phyloP scores from a whole-genome alignment of 805 yeast genomes.

The Hanseniaspora meyeri region DNA sequence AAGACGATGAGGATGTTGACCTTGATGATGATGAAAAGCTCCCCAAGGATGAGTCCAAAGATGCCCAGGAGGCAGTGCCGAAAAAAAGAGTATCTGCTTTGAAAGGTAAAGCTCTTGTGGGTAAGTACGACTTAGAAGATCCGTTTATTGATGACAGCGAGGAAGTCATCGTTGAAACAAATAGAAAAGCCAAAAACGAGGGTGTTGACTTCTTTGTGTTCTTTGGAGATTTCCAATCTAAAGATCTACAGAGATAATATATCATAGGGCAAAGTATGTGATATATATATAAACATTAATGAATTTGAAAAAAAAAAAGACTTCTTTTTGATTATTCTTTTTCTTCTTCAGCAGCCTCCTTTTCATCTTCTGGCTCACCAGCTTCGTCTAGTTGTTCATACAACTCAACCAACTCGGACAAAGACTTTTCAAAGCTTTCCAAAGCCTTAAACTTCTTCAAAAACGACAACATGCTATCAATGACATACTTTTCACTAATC shows the following conservation, averaged over 20 bases:
- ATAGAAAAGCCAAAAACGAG: conserved; percentile 63
- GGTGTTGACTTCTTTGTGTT: conserved; percentile 92
- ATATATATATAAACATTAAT: too few relatives aligned
- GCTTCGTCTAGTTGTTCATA: conserved; percentile 2
- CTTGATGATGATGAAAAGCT: conserved; percentile 10
- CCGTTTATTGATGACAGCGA: conserved; percentile 96
- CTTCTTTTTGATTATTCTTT: background rate
- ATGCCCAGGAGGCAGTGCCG: conserved; percentile 28
- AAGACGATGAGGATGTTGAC: conserved; percentile 9
- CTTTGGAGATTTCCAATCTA: conserved; percentile 68
- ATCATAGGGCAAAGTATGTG: background rate
- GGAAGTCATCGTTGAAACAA: conserved; percentile 67
- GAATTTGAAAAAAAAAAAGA: background rate
- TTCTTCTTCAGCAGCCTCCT: background rate
- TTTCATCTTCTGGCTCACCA: background rate
- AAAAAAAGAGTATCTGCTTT: conserved; percentile 20
- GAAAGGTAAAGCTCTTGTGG: conserved; percentile 59
- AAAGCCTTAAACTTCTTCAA: conserved; percentile 5
- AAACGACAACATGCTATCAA: conserved; percentile 1
- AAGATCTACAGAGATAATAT: conserved; percentile 31
- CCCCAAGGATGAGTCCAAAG: conserved; percentile 16
- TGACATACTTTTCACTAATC: conserved; percentile 10
- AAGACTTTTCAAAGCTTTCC: background rate
- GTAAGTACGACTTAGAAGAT: conserved; percentile 83
- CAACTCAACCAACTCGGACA: background rate